Conservation (phyloP, 441 rosid species). For the Geranium incanum region DNA sequence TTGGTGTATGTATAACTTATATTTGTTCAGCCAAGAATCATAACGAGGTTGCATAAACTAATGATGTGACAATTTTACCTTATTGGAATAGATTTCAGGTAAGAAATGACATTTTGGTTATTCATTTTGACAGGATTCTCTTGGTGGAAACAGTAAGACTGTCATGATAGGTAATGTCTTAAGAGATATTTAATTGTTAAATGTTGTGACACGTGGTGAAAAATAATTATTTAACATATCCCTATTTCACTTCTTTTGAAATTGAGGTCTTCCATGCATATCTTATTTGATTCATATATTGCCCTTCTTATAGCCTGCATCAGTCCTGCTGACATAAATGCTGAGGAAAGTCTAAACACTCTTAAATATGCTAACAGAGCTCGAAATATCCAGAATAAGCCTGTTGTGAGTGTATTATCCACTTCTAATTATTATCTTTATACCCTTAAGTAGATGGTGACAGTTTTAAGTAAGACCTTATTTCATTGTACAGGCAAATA, state of each 20-base stretch:
- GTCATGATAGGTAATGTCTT: conserved; percentile 51
- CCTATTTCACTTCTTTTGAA: conserved; percentile 11
- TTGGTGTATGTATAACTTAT: not conserved
- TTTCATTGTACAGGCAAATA: conserved; percentile 45
- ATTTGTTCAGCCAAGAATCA: not conserved
- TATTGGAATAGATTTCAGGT: not conserved
- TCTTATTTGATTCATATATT: conserved; percentile 12
- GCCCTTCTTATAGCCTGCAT: conserved; percentile 48
- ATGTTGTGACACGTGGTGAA: not conserved
- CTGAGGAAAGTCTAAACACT: conserved; percentile 56
- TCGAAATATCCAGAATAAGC: conserved; percentile 65
- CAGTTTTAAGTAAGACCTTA: conserved; percentile 7
- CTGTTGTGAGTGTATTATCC: conserved; percentile 39
- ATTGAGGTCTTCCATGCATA: conserved; percentile 12
- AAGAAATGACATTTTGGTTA: conserved; percentile 6
- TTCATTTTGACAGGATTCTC: conserved; percentile 47
- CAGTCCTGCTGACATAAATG: conserved; percentile 62
- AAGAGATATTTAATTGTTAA: conserved; percentile 7
- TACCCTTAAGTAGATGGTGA: conserved; percentile 10
- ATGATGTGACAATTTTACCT: not conserved
- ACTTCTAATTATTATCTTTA: conserved; percentile 13
- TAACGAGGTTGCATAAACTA: not conserved
- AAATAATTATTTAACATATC: not conserved
- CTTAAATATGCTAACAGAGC: conserved; percentile 66
- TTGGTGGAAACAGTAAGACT: conserved; percentile 66